Evolutionary conservation across 2,329 filamentous ascomycete species (phyloP).

Genomic region (Claviceps spartinae): DNA sequence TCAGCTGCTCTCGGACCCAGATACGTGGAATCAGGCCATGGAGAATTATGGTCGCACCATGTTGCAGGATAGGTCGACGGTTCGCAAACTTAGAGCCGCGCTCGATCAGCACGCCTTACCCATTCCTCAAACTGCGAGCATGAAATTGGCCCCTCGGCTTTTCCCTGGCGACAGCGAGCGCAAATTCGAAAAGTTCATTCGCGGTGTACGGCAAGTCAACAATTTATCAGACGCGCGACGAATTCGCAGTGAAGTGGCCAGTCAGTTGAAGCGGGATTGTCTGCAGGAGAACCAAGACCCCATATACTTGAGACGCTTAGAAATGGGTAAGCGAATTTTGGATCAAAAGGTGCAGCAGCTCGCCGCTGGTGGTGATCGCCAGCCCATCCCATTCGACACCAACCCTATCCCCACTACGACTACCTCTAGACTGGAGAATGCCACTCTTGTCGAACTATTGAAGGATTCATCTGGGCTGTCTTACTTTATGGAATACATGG

Average conservation of each 20-base stretch:
- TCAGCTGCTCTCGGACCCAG: conserved; percentile 72
- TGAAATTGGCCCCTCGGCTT: conserved; percentile 66
- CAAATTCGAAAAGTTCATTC: conserved; percentile 87
- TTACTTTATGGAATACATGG: conserved; percentile 99
- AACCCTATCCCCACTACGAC: conserved; percentile 15
- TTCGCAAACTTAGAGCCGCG: conserved; percentile 79
- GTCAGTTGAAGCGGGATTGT: conserved; percentile 77
- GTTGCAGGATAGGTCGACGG: conserved; percentile 89
- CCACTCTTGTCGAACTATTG: conserved; percentile 71
- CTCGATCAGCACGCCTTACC: conserved; percentile 87
- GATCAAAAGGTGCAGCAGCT: conserved; percentile 82
- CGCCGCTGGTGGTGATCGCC: conserved; percentile 49
- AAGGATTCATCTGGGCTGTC: conserved; percentile 82
- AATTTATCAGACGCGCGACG: conserved; percentile 86
- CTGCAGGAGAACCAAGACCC: conserved; percentile 67
- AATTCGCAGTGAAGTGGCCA: conserved; percentile 83
- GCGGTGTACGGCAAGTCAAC: conserved; percentile 74
- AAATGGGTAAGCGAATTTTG: conserved; percentile 80
- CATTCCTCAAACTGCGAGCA: conserved; percentile 50
- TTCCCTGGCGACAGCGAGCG: conserved; percentile 72
- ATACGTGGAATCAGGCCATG: conserved; percentile 95
- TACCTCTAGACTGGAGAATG: conserved; percentile 57
- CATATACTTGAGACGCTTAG: conserved; percentile 74
- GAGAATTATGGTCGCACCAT: conserved; percentile 77
- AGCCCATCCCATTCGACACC: conserved; percentile 13